Evolutionary conservation across 352 stramenopile genomes (phyloP), one percentile per base, ranked within the genome.

Genomic region (Globisporangium okanoganense): DNA sequence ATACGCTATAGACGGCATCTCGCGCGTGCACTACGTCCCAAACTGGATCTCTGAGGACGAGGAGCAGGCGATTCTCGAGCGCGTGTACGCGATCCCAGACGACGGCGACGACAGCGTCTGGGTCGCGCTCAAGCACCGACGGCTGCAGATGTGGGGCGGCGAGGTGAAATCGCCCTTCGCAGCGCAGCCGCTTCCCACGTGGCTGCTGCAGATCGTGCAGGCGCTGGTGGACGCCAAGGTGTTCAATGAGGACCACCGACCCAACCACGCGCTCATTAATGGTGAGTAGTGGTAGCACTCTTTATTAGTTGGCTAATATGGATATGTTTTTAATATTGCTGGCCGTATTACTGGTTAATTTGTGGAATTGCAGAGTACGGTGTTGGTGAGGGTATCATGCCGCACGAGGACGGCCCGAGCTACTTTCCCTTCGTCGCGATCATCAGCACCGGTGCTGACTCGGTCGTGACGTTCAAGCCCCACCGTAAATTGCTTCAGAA

Each of bases 211-310:
- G 60, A 81, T 92, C 33, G 72, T 66, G 10, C 57, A 80, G 35
- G 56, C 65, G 24, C 70, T 90, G 9, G 72, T 89, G 16, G 76
- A 82, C 52, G 66, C 67, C 12, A 68, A 67, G 10, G 56, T 92
- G 14, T 92, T 90, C 56, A 49, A n/a, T 12, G 43, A 74, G n/a
- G 71, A 70, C 20, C 67, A 69, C 22, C 70, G 58, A 18, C 82
- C 82, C 31, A 92, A 89, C 53, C 82, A 92, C 55, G 69, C 65
- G 50, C 70, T 92, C 8, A 92, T 92, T 61, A 92, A 92, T 49
- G 82, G 82, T 87, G 40, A 40, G 45, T 38, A 4, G 25, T 53
- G 16, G 22, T 55, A 35, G n/a, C n/a, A n/a, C n/a, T n/a, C 12
- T 40, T 24, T 16, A 8, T 38, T 54, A 22, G 12, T 49, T 48